Conservation (phyloP, 2,329 filamentous ascomycete species). For the Cryphonectria carpinicola region DNA sequence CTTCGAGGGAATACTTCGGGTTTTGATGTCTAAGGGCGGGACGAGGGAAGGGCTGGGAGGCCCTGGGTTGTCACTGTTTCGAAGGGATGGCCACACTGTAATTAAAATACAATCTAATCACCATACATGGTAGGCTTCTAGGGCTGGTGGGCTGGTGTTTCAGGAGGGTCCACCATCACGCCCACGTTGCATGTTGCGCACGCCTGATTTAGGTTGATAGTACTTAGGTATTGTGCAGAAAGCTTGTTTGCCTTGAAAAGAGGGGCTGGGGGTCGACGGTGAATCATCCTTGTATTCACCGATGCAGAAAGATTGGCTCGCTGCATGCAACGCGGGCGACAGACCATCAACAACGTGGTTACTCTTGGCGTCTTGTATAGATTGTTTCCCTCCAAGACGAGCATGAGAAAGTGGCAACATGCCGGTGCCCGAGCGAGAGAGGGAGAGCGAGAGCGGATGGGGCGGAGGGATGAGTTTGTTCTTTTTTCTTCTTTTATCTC, state of each 20-base stretch:
- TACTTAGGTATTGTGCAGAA: neutral
- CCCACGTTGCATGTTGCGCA: neutral
- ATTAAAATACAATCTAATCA: neutral
- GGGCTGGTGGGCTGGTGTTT: neutral
- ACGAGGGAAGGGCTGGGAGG: neutral
- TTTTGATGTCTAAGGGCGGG: neutral
- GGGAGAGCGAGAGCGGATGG: no score
- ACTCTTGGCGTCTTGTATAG: neutral
- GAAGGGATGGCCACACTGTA: neutral
- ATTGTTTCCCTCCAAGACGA: neutral
- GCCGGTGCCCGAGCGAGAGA: neutral
- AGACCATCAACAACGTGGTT: neutral
- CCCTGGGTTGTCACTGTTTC: no score
- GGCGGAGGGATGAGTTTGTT: no score
- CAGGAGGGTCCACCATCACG: neutral
- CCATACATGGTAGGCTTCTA: no score
- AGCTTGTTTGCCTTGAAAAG: constrained; percentile 2
- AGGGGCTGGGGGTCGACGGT: neutral
- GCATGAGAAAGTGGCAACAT: neutral
- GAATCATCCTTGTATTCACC: neutral
- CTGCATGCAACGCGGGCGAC: neutral
- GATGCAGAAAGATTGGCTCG: neutral
- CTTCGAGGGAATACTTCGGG: no score
- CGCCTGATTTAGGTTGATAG: neutral
- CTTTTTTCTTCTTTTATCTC: no score